phyloP scores from a whole-genome alignment of 345 rosid species.

The Melaleuca quinquenervia region DNA sequence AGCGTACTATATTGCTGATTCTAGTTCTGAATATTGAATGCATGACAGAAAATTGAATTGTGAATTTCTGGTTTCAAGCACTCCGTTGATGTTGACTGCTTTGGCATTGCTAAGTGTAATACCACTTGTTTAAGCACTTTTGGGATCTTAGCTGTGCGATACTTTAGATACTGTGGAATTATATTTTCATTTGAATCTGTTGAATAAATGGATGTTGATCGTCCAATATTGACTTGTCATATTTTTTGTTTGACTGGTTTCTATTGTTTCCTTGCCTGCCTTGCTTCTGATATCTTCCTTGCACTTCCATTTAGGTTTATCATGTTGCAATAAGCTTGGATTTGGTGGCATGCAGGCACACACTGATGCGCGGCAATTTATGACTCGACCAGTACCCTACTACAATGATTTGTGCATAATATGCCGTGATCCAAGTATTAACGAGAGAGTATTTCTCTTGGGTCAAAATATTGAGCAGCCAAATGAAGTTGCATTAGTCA shows the following conservation, averaged over 20 bases:
- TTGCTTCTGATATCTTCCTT: background rate
- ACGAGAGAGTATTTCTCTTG: slow-evolving; percentile 35
- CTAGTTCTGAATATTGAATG: background rate
- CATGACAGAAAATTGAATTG: background rate
- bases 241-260: background rate
- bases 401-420: slow-evolving; percentile 59
- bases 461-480: slow-evolving; percentile 40
- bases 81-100: background rate
- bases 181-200: background rate
- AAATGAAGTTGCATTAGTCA: slow-evolving; percentile 21
- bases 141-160: background rate
- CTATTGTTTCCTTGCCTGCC: background rate
- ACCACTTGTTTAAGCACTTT: background rate
- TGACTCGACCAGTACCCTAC: slow-evolving; percentile 72
- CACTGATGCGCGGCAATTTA: slow-evolving; percentile 60
- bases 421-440: slow-evolving; percentile 31
- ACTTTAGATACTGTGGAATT: background rate
- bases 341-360: slow-evolving; percentile 38
- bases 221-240: background rate
- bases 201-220: background rate
- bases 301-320: background rate
- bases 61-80: background rate
- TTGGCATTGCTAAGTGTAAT: background rate
- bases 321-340: background rate
- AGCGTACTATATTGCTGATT: background rate